phyloP scores from a whole-genome alignment of 352 stramenopile genomes.

The Globisporangium takayamanum region DNA sequence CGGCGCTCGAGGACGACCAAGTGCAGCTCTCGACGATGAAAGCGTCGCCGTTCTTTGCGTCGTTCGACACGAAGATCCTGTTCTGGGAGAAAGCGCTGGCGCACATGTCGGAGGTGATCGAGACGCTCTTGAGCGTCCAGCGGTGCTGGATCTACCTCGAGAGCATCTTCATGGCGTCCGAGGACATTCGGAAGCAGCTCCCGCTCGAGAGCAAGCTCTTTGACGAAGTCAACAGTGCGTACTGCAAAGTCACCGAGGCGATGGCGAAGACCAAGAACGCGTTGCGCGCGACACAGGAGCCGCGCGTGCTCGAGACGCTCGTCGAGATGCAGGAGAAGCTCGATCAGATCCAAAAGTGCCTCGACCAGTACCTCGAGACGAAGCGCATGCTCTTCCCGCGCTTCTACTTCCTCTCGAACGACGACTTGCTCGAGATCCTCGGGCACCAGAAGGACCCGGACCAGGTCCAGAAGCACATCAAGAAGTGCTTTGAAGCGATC shows the following conservation, averaged over 20 bases:
- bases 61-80: slow-evolving; percentile 85
- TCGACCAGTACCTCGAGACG: slow-evolving; percentile 85
- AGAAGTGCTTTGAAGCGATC: slow-evolving; percentile 91
- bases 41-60: slow-evolving; percentile 90
- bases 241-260: slow-evolving; percentile 60
- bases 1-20: slow-evolving; percentile 88
- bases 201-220: slow-evolving; percentile 82
- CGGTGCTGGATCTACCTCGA: slow-evolving; percentile 95
- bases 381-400: slow-evolving; percentile 85
- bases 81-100: slow-evolving; percentile 85
- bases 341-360: slow-evolving; percentile 84
- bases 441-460: slow-evolving; percentile 85
- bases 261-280: slow-evolving; percentile 82
- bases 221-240: slow-evolving; percentile 81
- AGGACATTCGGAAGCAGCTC: slow-evolving; percentile 93
- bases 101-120: slow-evolving; percentile 87
- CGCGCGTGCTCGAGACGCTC: slow-evolving; percentile 53
- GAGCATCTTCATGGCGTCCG: slow-evolving; percentile 93
- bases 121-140: slow-evolving; percentile 86
- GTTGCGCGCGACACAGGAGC: slow-evolving; percentile 54
- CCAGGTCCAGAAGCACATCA: slow-evolving; percentile 88
- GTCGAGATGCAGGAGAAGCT: slow-evolving; percentile 82
- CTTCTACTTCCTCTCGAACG: slow-evolving; percentile 89
- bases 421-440: slow-evolving; percentile 83
- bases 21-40: slow-evolving; percentile 93